Conservation (phyloP, 75 land plant species). For the Picea glauca region DNA sequence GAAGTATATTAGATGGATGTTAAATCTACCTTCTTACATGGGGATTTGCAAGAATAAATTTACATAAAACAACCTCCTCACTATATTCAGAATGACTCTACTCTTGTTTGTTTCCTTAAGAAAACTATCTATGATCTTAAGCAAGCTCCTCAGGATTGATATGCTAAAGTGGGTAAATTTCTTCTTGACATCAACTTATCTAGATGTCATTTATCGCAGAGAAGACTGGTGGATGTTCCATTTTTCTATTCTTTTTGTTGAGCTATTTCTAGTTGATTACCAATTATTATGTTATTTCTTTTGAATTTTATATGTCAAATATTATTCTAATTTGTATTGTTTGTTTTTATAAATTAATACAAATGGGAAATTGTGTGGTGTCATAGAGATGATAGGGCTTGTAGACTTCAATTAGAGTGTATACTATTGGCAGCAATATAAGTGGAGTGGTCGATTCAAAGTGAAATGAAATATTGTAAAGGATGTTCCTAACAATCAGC, state of each 20-base stretch:
- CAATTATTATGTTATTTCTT: background rate
- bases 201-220: background rate
- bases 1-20: too few relatives aligned
- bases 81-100: too few relatives aligned
- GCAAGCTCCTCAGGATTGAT: too few relatives aligned
- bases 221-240: constrained; percentile 61
- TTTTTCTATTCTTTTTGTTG: constrained; percentile 92
- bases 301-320: background rate
- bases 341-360: constrained; percentile 48
- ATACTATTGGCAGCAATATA: constrained; percentile 68
- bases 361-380: constrained; percentile 69
- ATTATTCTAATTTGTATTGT: constrained; percentile 5
- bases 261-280: constrained; percentile 4
- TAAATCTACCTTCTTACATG: too few relatives aligned
- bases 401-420: constrained; percentile 58
- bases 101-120: too few relatives aligned
- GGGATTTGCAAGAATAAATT: too few relatives aligned
- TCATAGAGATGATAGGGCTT: constrained; percentile 63
- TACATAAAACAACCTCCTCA: too few relatives aligned
- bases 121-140: too few relatives aligned
- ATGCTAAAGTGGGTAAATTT: too few relatives aligned
- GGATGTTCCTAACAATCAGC: constrained; percentile 38
- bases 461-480: constrained; percentile 72
- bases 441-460: constrained; percentile 62
- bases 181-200: too few relatives aligned